Percentiles rank a stretch among this genome's conserved stretches.
Conservation (phyloP, 2,329 filamentous ascomycete genomes). For the Penicillium sp. region DNA sequence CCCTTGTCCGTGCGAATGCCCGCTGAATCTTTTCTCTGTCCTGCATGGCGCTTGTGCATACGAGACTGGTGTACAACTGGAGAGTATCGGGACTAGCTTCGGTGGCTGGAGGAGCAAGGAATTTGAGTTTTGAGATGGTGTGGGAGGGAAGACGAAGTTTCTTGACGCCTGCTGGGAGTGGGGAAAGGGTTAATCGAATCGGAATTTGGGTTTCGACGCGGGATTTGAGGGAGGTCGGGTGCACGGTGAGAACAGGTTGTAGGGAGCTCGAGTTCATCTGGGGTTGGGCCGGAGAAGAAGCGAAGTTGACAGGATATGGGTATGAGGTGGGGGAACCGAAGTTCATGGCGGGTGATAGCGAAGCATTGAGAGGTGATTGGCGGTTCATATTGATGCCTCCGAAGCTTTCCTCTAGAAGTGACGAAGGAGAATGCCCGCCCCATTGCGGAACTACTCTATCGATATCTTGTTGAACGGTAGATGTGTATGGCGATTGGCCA, state of each 20-base stretch:
- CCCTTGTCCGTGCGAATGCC: slow-evolving; percentile 62
- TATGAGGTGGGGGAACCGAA: slow-evolving; percentile 34
- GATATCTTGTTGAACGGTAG: slow-evolving; percentile 30
- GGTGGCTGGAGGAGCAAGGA: slow-evolving; percentile 71
- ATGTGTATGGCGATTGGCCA: slow-evolving; percentile 41
- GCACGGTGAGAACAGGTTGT: slow-evolving; percentile 55
- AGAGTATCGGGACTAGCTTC: slow-evolving; percentile 69
- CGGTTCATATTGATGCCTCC: slow-evolving; percentile 48
- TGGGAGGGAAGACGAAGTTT: slow-evolving; percentile 83
- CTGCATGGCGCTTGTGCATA: slow-evolving; percentile 90
- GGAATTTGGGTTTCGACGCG: slow-evolving; percentile 96
- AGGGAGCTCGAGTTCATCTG: slow-evolving; percentile 32
- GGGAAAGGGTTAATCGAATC: slow-evolving; percentile 74
- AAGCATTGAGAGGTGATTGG: slow-evolving; percentile 41
- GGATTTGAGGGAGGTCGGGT: slow-evolving; percentile 74
- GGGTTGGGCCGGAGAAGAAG: slow-evolving; percentile 30
- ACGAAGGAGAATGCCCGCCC: slow-evolving; percentile 45
- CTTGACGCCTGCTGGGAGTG: slow-evolving; percentile 71
- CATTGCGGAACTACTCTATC: slow-evolving; percentile 38
- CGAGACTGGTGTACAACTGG: slow-evolving; percentile 76
- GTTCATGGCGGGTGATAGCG: slow-evolving; percentile 40
- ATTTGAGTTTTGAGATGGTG: slow-evolving; percentile 91
- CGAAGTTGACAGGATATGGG: slow-evolving; percentile 41
- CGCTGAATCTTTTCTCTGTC: slow-evolving; percentile 64
- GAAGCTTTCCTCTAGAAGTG: slow-evolving; percentile 47